These are phyloP conservation scores for Hortiboletus flavorubellus DNA, from an alignment of 768 basidiomycete species.

Conservation along the genomic window DNA sequence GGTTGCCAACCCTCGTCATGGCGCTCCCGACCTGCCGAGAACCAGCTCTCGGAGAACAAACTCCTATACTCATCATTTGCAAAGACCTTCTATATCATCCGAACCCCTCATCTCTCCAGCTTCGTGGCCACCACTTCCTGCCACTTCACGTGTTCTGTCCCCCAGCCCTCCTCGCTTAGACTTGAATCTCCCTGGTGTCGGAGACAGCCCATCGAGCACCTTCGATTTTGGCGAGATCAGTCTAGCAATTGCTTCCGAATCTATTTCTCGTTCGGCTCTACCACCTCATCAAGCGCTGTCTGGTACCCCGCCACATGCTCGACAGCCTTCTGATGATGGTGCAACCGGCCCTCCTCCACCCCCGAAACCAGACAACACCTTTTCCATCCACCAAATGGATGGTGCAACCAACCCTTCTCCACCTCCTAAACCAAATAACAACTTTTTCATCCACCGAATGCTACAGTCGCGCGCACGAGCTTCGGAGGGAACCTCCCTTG, in stretches of 20 bases:
- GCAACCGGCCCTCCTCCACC: background rate
- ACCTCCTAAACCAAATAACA: background rate
- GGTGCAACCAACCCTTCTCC: background rate
- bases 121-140: constrained; percentile 8
- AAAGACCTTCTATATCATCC: constrained; percentile 16
- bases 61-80: constrained; percentile 1
- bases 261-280: background rate
- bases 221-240: constrained; percentile 5
- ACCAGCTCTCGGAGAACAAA: background rate
- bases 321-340: background rate
- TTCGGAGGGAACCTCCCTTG: constrained; percentile 4
- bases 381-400: background rate
- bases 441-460: constrained; percentile 18
- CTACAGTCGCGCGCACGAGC: constrained; percentile 21
- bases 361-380: background rate
- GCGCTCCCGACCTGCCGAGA: background rate
- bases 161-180: background rate
- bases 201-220: background rate
- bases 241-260: background rate
- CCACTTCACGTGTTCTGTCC: constrained; percentile 1
- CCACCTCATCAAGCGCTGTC: background rate
- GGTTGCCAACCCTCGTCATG: constrained; percentile 11
- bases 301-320: background rate
- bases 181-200: background rate
- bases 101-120: constrained; percentile 23